Conservation (phyloP, 2,329 filamentous ascomycete species). For the Trichoderma sp. region DNA sequence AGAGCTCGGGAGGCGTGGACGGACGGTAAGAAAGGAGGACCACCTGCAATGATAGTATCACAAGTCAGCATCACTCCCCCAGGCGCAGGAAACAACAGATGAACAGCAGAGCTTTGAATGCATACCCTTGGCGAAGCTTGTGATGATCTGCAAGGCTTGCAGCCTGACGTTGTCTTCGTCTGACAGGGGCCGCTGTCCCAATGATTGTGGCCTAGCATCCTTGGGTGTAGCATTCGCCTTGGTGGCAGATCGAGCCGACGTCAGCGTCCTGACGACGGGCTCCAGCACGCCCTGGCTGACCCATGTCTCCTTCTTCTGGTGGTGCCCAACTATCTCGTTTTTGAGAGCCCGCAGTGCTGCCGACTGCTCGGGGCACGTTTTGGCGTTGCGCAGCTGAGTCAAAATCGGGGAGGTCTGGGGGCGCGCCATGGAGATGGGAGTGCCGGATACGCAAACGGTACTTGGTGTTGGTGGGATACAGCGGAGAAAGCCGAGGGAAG, state of each 20-base stretch:
- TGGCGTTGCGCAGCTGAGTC: slow-evolving; percentile 55
- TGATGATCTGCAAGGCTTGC: slow-evolving; percentile 80
- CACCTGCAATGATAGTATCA: slow-evolving; percentile 52
- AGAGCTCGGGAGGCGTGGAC: slow-evolving; percentile 66
- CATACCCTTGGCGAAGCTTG: slow-evolving; percentile 80
- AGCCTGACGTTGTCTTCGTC: slow-evolving; percentile 67
- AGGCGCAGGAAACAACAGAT: neutral
- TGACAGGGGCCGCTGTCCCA: slow-evolving; percentile 42
- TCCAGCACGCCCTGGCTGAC: slow-evolving; percentile 67
- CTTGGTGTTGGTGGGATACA: slow-evolving; percentile 1
- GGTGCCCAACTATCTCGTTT: slow-evolving; percentile 85
- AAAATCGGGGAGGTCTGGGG: slow-evolving; percentile 52
- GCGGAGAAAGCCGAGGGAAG: neutral
- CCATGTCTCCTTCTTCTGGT: slow-evolving; percentile 79
- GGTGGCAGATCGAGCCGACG: slow-evolving; percentile 31
- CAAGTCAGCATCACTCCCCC: neutral
- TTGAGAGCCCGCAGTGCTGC: slow-evolving; percentile 71
- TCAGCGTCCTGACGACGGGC: slow-evolving; percentile 50
- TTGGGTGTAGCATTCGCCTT: slow-evolving; percentile 42
- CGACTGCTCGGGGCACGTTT: slow-evolving; percentile 50
- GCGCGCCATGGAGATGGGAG: slow-evolving; percentile 48
- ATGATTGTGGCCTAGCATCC: slow-evolving; percentile 33
- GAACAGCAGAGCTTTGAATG: neutral
- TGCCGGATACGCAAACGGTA: neutral
- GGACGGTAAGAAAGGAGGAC: slow-evolving; percentile 72